A percentile compares a stretch with the other conserved stretches of the same genome.
Conservation (phyloP, 129 eudicot genomes). For the Calendula officinalis region DNA sequence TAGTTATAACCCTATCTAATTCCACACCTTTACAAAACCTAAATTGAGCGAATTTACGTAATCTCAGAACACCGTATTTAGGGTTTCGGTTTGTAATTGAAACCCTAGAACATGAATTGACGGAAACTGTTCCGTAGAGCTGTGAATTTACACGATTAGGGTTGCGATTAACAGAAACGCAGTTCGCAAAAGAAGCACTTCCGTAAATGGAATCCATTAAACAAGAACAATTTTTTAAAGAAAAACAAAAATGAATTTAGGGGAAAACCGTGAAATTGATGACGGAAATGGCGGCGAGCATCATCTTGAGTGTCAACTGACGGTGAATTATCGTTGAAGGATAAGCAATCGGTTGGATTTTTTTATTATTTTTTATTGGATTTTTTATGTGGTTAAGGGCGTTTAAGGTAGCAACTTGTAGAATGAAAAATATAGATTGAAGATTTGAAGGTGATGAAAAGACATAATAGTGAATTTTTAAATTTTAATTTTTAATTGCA, state of each 20-base stretch:
- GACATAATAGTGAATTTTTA: not conserved
- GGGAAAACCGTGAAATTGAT: constrained; percentile 20
- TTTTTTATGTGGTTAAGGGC: constrained; percentile 22
- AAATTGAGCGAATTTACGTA: constrained; percentile 18
- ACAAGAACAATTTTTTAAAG: not conserved
- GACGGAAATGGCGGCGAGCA: constrained; percentile 1
- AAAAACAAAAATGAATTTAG: constrained; percentile 6
- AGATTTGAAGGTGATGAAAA: constrained; percentile 5
- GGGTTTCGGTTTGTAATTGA: constrained; percentile 27
- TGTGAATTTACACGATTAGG: constrained; percentile 4
- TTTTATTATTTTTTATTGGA: not conserved
- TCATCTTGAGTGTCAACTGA: constrained; percentile 3
- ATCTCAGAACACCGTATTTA: constrained; percentile 9
- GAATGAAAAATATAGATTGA: constrained; percentile 12
- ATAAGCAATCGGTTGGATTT: constrained; percentile 12
- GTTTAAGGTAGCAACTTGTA: constrained; percentile 12
- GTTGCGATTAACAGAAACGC: constrained; percentile 16
- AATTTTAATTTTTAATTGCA: not conserved
- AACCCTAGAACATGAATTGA: constrained; percentile 38
- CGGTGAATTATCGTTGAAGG: constrained; percentile 11
- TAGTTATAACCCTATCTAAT: constrained; percentile 54
- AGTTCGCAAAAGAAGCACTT: constrained; percentile 26
- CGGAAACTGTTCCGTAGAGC: not conserved
- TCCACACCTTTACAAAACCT: constrained; percentile 56
- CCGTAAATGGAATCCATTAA: constrained; percentile 38